Conservation (phyloP, 2,329 filamentous ascomycete species). For the Spiromastix sp. region DNA sequence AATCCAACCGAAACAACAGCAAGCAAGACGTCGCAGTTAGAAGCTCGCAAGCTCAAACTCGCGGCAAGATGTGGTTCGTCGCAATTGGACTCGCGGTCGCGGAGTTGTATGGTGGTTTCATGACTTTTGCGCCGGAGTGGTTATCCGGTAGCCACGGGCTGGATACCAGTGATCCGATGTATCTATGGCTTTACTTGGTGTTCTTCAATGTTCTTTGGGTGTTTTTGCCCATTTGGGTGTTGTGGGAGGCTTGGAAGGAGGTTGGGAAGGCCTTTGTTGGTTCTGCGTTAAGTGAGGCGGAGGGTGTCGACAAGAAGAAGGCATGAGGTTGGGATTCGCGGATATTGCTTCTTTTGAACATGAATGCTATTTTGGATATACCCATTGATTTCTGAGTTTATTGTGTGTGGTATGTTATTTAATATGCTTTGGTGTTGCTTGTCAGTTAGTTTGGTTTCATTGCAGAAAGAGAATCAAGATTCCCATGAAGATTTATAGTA, state of each 20-base stretch:
- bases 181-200: slow-evolving; percentile 52
- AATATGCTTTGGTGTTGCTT: too few relatives aligned
- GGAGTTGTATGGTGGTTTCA: slow-evolving; percentile 53
- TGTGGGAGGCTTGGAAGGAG: slow-evolving; percentile 42
- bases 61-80: slow-evolving; percentile 42
- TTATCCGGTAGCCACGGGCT: slow-evolving; percentile 47
- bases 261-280: slow-evolving; percentile 27
- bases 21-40: slow-evolving; percentile 10
- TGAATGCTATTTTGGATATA: too few relatives aligned
- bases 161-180: slow-evolving; percentile 50
- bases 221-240: slow-evolving; percentile 46
- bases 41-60: slow-evolving; percentile 22
- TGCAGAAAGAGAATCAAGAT: too few relatives aligned
- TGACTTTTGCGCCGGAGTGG: slow-evolving; percentile 59
- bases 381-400: too few relatives aligned
- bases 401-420: too few relatives aligned
- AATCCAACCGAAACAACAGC: slow-evolving; percentile 8
- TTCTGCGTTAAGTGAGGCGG: slow-evolving; percentile 13
- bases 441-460: too few relatives aligned
- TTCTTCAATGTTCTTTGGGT: slow-evolving; percentile 59
- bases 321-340: not conserved
- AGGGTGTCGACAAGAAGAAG: slow-evolving; percentile 5
- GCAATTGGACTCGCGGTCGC: slow-evolving; percentile 50
- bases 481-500: too few relatives aligned
- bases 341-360: not conserved